Percentiles rank a stretch among this genome's conserved stretches.
Evolutionary conservation across 352 stramenopile species (phyloP).

Genomic region (Globisporangium nagaii): DNA sequence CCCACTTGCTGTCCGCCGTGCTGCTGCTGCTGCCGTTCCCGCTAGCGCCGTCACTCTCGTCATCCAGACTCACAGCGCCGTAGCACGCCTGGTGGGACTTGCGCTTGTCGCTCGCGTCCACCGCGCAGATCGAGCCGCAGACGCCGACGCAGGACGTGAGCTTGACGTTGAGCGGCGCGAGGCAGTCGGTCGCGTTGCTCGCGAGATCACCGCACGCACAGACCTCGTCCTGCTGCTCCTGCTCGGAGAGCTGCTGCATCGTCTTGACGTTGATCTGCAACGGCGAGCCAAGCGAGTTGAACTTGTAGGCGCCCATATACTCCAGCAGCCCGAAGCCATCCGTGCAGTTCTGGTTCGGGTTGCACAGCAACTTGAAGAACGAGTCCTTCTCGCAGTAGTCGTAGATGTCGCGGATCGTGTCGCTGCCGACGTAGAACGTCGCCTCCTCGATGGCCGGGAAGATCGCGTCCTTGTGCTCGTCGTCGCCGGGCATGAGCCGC

Average conservation of each 20-base stretch:
- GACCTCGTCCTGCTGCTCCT: conserved; percentile 37
- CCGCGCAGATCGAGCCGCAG: conserved; percentile 53
- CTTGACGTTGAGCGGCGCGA: conserved; percentile 37
- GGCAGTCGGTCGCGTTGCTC: conserved; percentile 30
- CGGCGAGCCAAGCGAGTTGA: conserved; percentile 54
- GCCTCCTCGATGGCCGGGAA: conserved; percentile 66
- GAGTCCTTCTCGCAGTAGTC: conserved; percentile 61
- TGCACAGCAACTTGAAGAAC: conserved; percentile 45
- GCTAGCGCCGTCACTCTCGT: conserved; percentile 5
- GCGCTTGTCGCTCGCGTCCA: conserved; percentile 27
- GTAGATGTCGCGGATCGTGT: conserved; percentile 67
- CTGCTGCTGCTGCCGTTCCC: neutral
- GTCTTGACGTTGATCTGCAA: conserved; percentile 69
- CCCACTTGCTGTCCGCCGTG: conserved; percentile 24
- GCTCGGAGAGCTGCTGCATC: conserved; percentile 36
- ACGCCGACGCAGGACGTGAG: conserved; percentile 50
- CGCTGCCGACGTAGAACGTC: conserved; percentile 61
- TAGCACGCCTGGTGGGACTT: conserved; percentile 39
- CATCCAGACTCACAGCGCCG: conserved; percentile 11
- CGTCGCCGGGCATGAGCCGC: conserved; percentile 48
- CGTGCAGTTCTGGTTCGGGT: conserved; percentile 43
- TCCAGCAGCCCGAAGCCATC: conserved; percentile 43
- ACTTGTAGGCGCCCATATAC: conserved; percentile 64
- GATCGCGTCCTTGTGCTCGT: conserved; percentile 33
- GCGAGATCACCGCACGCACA: conserved; percentile 34